Base-by-base conservation (phyloP, 2,329 filamentous ascomycete species). In the Cladosporium austrohemisphaericum region DNA sequence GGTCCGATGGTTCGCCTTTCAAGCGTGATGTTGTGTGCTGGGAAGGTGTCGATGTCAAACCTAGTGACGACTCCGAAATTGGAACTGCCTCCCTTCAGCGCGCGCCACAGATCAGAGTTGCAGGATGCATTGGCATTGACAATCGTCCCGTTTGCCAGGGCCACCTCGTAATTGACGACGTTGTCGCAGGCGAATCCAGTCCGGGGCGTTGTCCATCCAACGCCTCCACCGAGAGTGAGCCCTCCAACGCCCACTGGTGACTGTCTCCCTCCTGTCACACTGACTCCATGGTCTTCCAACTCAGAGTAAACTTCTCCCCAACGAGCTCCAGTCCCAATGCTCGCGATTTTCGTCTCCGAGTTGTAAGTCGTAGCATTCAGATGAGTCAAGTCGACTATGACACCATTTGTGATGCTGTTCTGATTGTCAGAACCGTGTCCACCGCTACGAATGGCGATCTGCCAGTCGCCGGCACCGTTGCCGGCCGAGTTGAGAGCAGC, bases 341-440 rank as follows among this genome's bases (percentile, higher is more conserved):
- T 41, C 16, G 38, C 38, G 25, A 41, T n/a, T 8, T 26, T 26
- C 10, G 36, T 40, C 14, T 7, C 22, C 13, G 36, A 5, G 8
- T 61, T 64, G 5, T 71, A 68, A 5, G 61, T 66, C 2, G 56
- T 57, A 6, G 58, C 36, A 48, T 70, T 69, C 9, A 79, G 62
- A 5, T 59, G 55, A 6, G 61, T 66, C 9, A 77, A 68, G 11
- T 76, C 76, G 54, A 83, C 73, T 10, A 55, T 55, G 18, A 60
- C 52, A 11, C 59, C 59, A 23, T 50, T 33, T 11, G 51, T 25
- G 35, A 60, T 59, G 23, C 57, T 57, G 22, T 45, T 50, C 28
- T 29, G 20, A 16, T 33, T 29, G 13, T 50, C 37, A 28, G 48
- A 43, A 3, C 48, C 38, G 25, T 50, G 48, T 23, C 48, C 48